phyloP scores from a whole-genome alignment of 306 rosid species.

The Lupinus albus region DNA sequence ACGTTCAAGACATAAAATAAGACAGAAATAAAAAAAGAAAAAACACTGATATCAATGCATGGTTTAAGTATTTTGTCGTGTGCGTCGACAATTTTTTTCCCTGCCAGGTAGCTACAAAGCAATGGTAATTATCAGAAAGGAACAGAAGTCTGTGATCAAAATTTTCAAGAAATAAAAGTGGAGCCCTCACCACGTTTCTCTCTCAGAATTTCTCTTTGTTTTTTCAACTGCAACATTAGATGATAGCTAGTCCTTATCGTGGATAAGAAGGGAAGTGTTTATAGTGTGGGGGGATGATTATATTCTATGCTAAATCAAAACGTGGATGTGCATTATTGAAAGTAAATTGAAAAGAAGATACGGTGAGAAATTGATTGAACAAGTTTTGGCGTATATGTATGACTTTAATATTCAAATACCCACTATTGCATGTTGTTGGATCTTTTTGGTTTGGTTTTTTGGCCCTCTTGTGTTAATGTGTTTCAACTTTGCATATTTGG shows the following conservation, averaged over 20 bases:
- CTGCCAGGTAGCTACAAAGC: constrained; percentile 44
- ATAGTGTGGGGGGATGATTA: constrained; percentile 51
- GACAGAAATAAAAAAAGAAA: background rate
- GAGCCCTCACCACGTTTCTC: constrained; percentile 23
- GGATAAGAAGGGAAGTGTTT: background rate
- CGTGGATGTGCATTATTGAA: constrained; percentile 54
- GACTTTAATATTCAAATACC: constrained; percentile 39
- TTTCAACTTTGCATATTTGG: constrained; percentile 40
- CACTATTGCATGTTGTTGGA: constrained; percentile 49
- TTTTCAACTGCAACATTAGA: constrained; percentile 19
- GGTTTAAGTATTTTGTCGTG: constrained; percentile 38
- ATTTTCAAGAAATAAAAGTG: constrained; percentile 43
- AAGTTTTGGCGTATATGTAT: constrained; percentile 42
- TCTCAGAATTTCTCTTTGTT: no score
- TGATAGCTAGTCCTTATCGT: constrained; percentile 52
- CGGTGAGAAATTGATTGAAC: constrained; percentile 47
- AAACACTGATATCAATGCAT: constrained; percentile 15
- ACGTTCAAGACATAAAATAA: constrained; percentile 25
- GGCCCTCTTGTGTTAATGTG: constrained; percentile 40
- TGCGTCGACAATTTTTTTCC: background rate
- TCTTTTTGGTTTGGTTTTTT: constrained; percentile 22
- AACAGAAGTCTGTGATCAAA: constrained; percentile 34
- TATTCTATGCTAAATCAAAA: constrained; percentile 40
- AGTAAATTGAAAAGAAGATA: constrained; percentile 38
- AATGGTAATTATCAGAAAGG: constrained; percentile 39